Evolutionary conservation across 169 alveolate species (phyloP).

Genomic region (Cryptosporidium muris): DNA sequence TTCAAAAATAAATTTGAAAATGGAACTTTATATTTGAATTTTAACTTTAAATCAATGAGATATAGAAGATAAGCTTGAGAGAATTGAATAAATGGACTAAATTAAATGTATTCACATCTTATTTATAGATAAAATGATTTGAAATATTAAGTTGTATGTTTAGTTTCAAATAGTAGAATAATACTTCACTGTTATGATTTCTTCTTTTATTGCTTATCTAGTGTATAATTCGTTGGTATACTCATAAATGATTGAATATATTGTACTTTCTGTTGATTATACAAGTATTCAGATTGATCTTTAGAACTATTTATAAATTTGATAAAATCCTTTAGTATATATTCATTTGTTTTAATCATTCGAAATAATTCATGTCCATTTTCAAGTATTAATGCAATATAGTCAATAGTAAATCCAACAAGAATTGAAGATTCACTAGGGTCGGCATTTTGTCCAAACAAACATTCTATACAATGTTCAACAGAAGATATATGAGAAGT

Average conservation of each 20-base stretch:
- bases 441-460: not conserved
- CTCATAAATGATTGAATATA: not conserved
- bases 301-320: not conserved
- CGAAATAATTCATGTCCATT: not conserved
- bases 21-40: slow-evolving; percentile 40
- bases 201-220: too few relatives aligned
- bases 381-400: slow-evolving; percentile 19
- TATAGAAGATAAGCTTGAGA: slow-evolving; percentile 22
- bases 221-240: too few relatives aligned
- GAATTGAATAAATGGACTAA: not conserved
- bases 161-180: too few relatives aligned
- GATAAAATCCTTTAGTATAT: not conserved
- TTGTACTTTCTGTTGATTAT: slow-evolving; percentile 12
- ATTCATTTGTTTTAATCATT: not conserved
- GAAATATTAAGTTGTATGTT: too few relatives aligned
- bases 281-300: too few relatives aligned
- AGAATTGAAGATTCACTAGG: not conserved
- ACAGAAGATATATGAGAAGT: not conserved
- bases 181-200: too few relatives aligned
- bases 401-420: slow-evolving; percentile 31
- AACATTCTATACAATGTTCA: not conserved
- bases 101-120: too few relatives aligned
- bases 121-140: too few relatives aligned
- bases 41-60: slow-evolving; percentile 42
- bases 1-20: slow-evolving; percentile 48